phyloP scores from a whole-genome alignment of 352 stramenopile species.

The Aphanomyces stellatus region DNA sequence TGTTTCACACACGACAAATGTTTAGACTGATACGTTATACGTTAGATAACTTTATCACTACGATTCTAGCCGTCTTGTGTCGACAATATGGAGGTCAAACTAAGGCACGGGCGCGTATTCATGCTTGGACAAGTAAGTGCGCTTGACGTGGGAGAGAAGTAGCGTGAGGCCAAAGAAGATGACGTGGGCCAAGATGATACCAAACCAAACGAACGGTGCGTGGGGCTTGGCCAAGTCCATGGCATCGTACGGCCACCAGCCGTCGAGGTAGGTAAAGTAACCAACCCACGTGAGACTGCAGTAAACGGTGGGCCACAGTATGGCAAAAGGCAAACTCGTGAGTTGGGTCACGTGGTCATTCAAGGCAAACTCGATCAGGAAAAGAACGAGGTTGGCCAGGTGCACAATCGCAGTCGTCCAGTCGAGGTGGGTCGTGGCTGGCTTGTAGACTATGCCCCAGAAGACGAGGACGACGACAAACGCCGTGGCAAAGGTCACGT shows the following conservation, averaged over 20 bases:
- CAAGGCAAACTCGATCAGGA: conserved; percentile 11
- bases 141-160: not conserved
- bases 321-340: not conserved
- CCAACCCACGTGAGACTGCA: conserved; percentile 9
- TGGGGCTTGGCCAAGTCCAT: not conserved
- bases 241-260: conserved; percentile 11
- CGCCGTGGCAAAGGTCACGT: not conserved
- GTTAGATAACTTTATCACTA: no score
- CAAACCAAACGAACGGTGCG: conserved; percentile 3
- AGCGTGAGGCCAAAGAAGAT: not conserved
- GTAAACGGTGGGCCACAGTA: conserved; percentile 2
- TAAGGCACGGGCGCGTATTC: no score
- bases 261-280: not conserved
- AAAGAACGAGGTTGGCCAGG: not conserved
- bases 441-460: conserved; percentile 12
- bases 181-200: conserved; percentile 5
- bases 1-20: no score
- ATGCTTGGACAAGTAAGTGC: no score
- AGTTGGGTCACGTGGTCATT: conserved; percentile 4
- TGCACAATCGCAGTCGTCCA: conserved; percentile 13
- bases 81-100: no score
- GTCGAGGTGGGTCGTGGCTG: not conserved
- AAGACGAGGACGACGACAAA: not conserved
- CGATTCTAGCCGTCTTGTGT: no score
- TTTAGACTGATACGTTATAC: no score